Evolutionary conservation across 2,329 filamentous ascomycete species (phyloP).

Genomic region (Aspergillus fischeri): DNA sequence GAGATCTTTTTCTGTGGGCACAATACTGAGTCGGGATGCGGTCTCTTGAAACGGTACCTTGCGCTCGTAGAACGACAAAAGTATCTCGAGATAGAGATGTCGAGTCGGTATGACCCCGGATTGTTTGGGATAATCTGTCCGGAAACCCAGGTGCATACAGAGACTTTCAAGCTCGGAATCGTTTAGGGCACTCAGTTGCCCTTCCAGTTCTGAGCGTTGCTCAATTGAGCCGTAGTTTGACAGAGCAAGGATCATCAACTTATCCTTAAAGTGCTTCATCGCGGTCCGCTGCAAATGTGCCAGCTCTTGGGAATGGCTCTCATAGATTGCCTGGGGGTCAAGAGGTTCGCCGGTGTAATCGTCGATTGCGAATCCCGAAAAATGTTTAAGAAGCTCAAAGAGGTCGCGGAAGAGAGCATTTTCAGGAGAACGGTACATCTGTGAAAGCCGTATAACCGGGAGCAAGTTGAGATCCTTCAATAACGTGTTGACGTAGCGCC

Average conservation of each 20-base stretch:
- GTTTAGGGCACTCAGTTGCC: conserved; percentile 66
- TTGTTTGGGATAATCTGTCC: conserved; percentile 74
- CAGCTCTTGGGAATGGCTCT: conserved; percentile 70
- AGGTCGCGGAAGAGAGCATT: conserved; percentile 79
- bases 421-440: conserved; percentile 68
- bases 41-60: conserved; percentile 78
- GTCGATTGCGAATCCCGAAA: conserved; percentile 82
- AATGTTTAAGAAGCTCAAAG: conserved; percentile 75
- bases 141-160: conserved; percentile 67
- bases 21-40: conserved; percentile 63
- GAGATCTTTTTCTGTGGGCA: conserved; percentile 78
- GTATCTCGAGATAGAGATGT: conserved; percentile 55
- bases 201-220: conserved; percentile 70
- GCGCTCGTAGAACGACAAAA: conserved; percentile 72
- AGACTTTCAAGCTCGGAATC: conserved; percentile 71
- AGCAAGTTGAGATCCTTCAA: conserved; percentile 81
- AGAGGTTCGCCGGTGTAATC: conserved; percentile 81
- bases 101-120: conserved; percentile 61
- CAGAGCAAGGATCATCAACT: conserved; percentile 83
- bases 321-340: conserved; percentile 68
- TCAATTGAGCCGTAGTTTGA: conserved; percentile 90
- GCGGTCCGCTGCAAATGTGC: conserved; percentile 75
- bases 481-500: conserved; percentile 87
- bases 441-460: conserved; percentile 71
- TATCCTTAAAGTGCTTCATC: conserved; percentile 79